Evolutionary conservation across 2,329 filamentous ascomycete genomes (phyloP).

Genomic region (Hypoxylon sp.): DNA sequence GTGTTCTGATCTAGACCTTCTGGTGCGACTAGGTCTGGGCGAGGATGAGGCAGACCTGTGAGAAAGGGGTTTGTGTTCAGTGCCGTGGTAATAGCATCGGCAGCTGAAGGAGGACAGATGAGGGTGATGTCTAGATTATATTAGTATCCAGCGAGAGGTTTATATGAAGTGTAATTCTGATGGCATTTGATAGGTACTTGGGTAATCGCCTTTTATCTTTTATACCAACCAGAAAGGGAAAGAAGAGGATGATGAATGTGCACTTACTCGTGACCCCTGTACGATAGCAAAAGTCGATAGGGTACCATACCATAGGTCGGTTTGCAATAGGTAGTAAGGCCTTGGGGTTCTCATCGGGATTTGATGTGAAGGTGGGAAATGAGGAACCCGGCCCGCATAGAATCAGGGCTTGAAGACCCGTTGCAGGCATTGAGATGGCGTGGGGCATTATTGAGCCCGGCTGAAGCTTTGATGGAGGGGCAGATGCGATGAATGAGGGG

Average conservation of each 20-base stretch:
- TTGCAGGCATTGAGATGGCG: constrained; percentile 74
- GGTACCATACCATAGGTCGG: constrained; percentile 89
- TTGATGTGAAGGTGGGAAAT: constrained; percentile 83
- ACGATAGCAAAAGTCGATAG: constrained; percentile 84
- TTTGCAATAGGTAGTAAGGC: constrained; percentile 85
- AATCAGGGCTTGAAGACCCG: constrained; percentile 83
- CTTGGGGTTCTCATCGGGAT: constrained; percentile 82
- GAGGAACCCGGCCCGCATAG: constrained; percentile 84
- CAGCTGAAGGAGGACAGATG: constrained; percentile 70
- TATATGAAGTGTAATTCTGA: not conserved
- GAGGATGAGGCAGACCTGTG: constrained; percentile 75
- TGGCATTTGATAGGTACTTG: not conserved
- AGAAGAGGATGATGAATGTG: not conserved
- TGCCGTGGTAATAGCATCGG: constrained; percentile 72
- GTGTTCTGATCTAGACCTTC: constrained; percentile 80
- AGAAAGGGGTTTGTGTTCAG: constrained; percentile 81
- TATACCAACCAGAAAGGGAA: too few species aligned
- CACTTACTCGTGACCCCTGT: constrained; percentile 77
- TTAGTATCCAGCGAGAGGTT: constrained; percentile 13
- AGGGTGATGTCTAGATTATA: constrained; percentile 65
- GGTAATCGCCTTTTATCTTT: not conserved
- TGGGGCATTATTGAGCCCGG: constrained; percentile 69
- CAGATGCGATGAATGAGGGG: constrained; percentile 8
- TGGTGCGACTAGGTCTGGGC: constrained; percentile 80
- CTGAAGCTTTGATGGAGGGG: constrained; percentile 30